phyloP scores from a whole-genome alignment of 192 early-diverging fungal genomes.

The Phycomyces blakesleeanus region DNA sequence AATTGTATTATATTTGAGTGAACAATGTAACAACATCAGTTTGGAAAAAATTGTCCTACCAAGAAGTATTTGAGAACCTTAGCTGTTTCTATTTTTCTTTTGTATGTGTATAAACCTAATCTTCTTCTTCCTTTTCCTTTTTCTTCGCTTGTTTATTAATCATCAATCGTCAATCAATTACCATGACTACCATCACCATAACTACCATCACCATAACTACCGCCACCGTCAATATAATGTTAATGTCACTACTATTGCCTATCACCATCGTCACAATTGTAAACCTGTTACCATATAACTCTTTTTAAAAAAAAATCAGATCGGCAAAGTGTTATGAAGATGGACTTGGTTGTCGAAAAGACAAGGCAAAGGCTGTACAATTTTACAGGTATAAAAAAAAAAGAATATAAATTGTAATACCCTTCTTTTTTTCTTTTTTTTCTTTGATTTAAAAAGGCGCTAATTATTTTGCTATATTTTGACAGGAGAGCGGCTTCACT shows the following conservation, averaged over 20 bases:
- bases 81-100: no score
- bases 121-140: no score
- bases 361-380: constrained; percentile 52
- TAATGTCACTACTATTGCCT: background rate
- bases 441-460: background rate
- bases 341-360: constrained; percentile 58
- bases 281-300: constrained; percentile 4
- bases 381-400: constrained; percentile 54
- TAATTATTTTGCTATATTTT: background rate
- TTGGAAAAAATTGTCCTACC: no score
- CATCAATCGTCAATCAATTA: no score
- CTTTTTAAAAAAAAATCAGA: constrained; percentile 14
- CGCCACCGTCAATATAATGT: no score
- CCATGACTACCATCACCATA: no score
- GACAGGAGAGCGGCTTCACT: constrained; percentile 52
- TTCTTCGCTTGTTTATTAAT: no score
- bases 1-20: no score
- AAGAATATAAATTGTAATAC: background rate
- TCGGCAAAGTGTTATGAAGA: constrained; percentile 61
- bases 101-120: no score
- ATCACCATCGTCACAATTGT: background rate
- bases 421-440: background rate
- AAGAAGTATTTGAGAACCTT: no score
- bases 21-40: no score
- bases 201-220: no score